Base-by-base conservation (phyloP, 345 rosid genomes). In the Citrus maxima region DNA sequence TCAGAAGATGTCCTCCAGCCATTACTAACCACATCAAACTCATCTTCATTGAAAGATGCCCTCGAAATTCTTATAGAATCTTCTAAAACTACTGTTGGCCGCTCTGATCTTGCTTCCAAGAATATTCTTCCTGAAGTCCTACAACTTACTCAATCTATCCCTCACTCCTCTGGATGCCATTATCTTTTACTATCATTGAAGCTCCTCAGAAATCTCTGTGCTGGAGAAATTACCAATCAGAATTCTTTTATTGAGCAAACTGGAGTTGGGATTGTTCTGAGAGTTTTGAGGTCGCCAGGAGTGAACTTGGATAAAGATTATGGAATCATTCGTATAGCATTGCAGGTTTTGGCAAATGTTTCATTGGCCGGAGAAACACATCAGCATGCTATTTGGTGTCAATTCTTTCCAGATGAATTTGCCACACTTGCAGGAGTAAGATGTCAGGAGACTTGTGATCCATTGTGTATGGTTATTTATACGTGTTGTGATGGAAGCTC, bases 261-360 rank as follows among this genome's bases (percentile, higher is more conserved):
- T 55, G 98, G 97, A n/a, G 84, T 85, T n/a, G 77, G 42, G 32
- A 51, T 80, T 69, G 49, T 92, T 37, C 86, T 75, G 1, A 51
- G 73, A 66, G 49, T 86, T 77, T 62, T 89, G 34, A 80, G 69
- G 70, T 79, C 85, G 2, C 77, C 68, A 18, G 69, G 67, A 66
- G 59, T 69, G 32, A 80, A 56, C 74, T 42, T 81, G 42, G 77
- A 54, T 67, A 74, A 81, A 5, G 93, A 91, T 79, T 37, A 12
- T 67, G 92, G 87, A 37, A 74, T 87, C 12, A 73, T 88, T 71
- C 88, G 94, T 0, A 51, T 80, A 13, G 90, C 87, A 12, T 80
- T 93, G 83, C 98, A 92, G 83, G 89, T 85, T 49, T 60, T 93
- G 79, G 93, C 93, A 1, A 93, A 93, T 85, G 95, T 92, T 70